Evolutionary conservation across 148 eudicot species (phyloP).

Genomic region (Vaccinium myrtillus): DNA sequence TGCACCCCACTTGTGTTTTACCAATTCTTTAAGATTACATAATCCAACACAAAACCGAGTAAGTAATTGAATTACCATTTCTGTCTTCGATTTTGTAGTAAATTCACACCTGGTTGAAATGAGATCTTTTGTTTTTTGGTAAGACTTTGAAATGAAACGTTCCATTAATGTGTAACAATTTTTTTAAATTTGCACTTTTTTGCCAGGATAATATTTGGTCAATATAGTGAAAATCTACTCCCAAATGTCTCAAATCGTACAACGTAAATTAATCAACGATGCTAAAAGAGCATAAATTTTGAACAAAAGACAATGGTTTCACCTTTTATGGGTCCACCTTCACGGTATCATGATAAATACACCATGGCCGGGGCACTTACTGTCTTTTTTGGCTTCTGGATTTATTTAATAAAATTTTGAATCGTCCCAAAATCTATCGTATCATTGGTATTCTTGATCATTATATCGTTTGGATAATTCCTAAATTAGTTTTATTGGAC

Average conservation of each 20-base stretch:
- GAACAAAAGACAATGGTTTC: neutral
- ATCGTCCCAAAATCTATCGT: too few species aligned
- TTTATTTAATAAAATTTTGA: too few species aligned
- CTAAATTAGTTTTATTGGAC: too few species aligned
- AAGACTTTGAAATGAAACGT: neutral
- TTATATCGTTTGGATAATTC: too few species aligned
- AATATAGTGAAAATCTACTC: neutral
- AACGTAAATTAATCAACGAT: neutral
- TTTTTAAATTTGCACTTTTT: neutral
- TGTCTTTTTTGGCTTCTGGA: too few species aligned
- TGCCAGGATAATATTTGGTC: neutral
- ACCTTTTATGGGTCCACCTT: neutral
- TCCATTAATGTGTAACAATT: neutral
- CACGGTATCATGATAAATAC: neutral
- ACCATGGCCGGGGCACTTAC: too few species aligned
- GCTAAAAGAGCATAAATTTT: neutral
- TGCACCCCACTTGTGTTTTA: conserved; percentile 6
- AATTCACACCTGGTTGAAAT: neutral
- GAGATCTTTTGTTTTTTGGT: neutral
- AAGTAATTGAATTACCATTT: neutral
- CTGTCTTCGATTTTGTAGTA: neutral
- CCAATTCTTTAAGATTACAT: neutral
- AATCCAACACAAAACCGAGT: neutral
- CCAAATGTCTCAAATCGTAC: neutral
- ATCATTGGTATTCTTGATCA: too few species aligned